Evolutionary conservation across 2,329 filamentous ascomycete genomes (phyloP), one percentile per base, ranked within the genome.

Genomic region (Paecilomyces sp.): DNA sequence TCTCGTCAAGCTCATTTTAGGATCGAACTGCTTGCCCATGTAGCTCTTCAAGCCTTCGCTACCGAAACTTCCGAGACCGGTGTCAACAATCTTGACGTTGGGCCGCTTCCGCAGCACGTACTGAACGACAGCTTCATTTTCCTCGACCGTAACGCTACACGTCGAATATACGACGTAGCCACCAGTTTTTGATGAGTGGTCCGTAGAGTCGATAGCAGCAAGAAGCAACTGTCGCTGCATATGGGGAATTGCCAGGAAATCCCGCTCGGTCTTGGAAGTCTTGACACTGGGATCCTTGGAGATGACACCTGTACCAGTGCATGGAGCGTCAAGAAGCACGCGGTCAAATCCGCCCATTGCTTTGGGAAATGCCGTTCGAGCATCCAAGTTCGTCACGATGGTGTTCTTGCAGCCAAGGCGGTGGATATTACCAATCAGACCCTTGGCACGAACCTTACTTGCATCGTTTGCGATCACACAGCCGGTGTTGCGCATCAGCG

Each of bases 101-200:
- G 94, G 92, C 1, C 95, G 87, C 73, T 94, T 93, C 72, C 85
- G 88, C 50, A 99, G 85, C 12, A 91, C 92, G 72, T 99, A 99
- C 70, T 96, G 89, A 1, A 99, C 92, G 1, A 97, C 93, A 58
- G 87, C 85, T 77, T 97, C 93, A 77, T 94, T 91, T 77, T 97
- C 93, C 74, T 97, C 93, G 8, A 97, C 85, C 0, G 91, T 95
- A 51, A 97, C 93, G 64, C 88, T 92, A 78, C 94, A 99, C 25
- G 94, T 99, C 18, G 93, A 97, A 80, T 99, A 97, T 63, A 97
- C 92, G 58, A 99, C 83, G 77, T 93, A 97, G 57, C 94, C 94
- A 57, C 94, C 94, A 0, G 92, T 96, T 77, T 95, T 95, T 75
- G 88, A 92, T 56, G 86, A 80, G 72, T 97, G 92, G 74, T 97